phyloP scores from a whole-genome alignment of 2,329 filamentous ascomycete species.

The Dendryphion nanum region DNA sequence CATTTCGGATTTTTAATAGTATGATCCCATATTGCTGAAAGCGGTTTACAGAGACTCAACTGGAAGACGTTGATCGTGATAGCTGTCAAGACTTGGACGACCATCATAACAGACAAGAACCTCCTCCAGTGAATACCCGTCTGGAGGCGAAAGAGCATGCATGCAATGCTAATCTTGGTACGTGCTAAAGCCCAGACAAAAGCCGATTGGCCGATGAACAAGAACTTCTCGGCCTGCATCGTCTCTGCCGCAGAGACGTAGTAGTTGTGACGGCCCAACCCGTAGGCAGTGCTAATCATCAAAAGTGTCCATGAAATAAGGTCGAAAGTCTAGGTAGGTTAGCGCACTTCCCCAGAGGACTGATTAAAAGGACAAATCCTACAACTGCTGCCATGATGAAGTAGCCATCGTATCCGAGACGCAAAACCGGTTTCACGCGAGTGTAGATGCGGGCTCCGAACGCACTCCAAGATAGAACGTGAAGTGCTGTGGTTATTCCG shows the following conservation, averaged over 20 bases:
- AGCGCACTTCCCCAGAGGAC: not conserved
- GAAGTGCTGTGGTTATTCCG: not conserved
- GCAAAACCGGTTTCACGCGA: not conserved
- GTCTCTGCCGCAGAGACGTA: not conserved
- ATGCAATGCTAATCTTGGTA: too few relatives aligned
- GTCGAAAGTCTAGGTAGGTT: not conserved
- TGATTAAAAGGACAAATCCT: not conserved
- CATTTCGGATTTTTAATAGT: slow-evolving; percentile 1
- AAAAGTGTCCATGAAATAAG: too few relatives aligned
- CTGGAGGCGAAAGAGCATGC: too few relatives aligned
- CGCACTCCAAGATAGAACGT: not conserved
- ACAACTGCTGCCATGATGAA: not conserved
- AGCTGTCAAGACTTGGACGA: not conserved
- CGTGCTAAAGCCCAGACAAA: slow-evolving; percentile 3
- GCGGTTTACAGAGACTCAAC: slow-evolving; percentile 2
- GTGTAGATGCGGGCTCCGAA: not conserved
- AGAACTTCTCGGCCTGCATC: slow-evolving; percentile 1
- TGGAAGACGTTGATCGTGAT: not conserved
- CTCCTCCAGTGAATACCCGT: too few relatives aligned
- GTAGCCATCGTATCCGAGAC: not conserved
- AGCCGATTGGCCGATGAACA: slow-evolving; percentile 3
- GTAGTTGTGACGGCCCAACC: not conserved
- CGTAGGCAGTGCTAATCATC: too few relatives aligned
- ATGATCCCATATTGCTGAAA: slow-evolving; percentile 3
- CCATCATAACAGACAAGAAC: not conserved